phyloP scores from a whole-genome alignment of 1,284 basidiomycete genomes.

The Leccinum pachyderme region DNA sequence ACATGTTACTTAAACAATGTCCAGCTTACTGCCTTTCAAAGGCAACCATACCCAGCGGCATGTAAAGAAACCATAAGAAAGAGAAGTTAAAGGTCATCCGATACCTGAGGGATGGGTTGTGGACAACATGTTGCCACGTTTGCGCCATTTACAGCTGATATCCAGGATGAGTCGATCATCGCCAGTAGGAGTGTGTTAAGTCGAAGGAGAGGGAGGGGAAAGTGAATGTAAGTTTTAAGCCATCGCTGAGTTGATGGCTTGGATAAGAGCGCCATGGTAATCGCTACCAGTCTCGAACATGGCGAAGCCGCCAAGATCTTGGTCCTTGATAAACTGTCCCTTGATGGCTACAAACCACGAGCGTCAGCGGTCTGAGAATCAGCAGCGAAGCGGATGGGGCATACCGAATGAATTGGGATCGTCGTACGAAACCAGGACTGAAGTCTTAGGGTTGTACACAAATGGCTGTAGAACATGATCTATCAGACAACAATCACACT shows the following conservation, averaged over 20 bases:
- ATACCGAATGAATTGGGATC: slow-evolving; percentile 50
- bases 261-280: slow-evolving; percentile 51
- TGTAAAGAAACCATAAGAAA: not conserved
- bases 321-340: slow-evolving; percentile 53
- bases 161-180: slow-evolving; percentile 31
- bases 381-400: slow-evolving; percentile 2
- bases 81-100: not conserved
- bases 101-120: slow-evolving; percentile 1
- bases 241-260: slow-evolving; percentile 45
- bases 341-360: slow-evolving; percentile 41
- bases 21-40: slow-evolving; percentile 9
- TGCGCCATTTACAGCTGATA: not conserved
- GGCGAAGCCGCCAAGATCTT: slow-evolving; percentile 58
- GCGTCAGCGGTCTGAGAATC: not conserved
- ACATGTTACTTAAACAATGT: not conserved
- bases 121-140: not conserved
- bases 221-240: slow-evolving; percentile 18
- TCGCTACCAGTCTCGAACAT: slow-evolving; percentile 68
- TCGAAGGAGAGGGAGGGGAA: slow-evolving; percentile 7
- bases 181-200: not conserved
- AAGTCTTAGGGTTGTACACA: slow-evolving; percentile 52
- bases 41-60: slow-evolving; percentile 3
- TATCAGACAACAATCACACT: slow-evolving; percentile 3
- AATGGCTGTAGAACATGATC: slow-evolving; percentile 48
- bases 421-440: slow-evolving; percentile 63